Conservation (phyloP, 1,284 basidiomycete genomes). For the Sanghuangporus baumii region DNA sequence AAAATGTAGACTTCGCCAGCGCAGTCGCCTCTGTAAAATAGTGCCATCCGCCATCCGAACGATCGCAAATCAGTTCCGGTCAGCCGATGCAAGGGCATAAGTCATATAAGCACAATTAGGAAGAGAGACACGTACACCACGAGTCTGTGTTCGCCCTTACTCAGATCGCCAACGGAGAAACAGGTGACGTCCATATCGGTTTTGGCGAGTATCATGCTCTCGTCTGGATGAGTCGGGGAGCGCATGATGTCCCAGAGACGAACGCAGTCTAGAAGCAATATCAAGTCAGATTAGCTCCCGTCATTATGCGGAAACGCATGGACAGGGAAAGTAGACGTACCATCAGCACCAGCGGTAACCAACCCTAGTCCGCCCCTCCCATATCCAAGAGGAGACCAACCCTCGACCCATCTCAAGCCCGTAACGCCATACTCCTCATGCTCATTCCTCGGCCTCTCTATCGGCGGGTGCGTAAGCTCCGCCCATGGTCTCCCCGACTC, state of each 20-base stretch:
- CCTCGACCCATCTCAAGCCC: conserved; percentile 50
- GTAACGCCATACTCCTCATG: conserved; percentile 45
- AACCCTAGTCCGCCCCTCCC: conserved; percentile 37
- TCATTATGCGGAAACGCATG: background rate
- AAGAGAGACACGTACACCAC: conserved; percentile 47
- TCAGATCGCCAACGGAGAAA: conserved; percentile 54
- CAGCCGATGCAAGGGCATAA: background rate
- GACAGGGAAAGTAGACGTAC: conserved; percentile 31
- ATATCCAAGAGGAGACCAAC: conserved; percentile 17
- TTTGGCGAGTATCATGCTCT: conserved; percentile 37
- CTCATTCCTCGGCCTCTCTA: conserved; percentile 17
- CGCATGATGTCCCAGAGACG: conserved; percentile 58
- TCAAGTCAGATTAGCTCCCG: background rate
- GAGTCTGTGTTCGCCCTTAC: conserved; percentile 45
- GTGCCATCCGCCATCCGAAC: background rate
- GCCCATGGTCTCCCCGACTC: conserved; percentile 28
- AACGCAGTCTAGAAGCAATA: conserved; percentile 46
- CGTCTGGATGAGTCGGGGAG: conserved; percentile 38
- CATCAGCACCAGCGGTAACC: conserved; percentile 59
- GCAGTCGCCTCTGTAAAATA: conserved; percentile 10
- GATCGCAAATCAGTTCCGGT: background rate
- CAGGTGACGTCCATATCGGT: conserved; percentile 50
- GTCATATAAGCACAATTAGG: background rate
- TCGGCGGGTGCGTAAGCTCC: background rate
- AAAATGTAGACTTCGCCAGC: conserved; percentile 16